These are phyloP conservation scores for Backusella liffmaniae DNA, from an alignment of 192 early-diverging fungal genomes.

Conservation along the genomic window DNA sequence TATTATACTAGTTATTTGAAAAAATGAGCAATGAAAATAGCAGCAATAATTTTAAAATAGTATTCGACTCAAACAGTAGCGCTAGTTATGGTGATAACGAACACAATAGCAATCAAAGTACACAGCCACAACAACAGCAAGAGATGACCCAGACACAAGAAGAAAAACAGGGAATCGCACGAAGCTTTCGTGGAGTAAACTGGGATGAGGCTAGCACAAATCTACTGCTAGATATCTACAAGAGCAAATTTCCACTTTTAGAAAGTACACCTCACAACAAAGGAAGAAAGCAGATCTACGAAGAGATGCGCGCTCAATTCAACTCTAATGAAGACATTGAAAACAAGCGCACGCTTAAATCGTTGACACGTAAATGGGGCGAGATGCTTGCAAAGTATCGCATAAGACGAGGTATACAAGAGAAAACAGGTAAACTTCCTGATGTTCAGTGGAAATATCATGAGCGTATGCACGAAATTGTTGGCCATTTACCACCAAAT, in stretches of 20 bases:
- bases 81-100: not conserved
- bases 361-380: not conserved
- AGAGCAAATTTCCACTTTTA: not conserved
- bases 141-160: not conserved
- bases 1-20: not conserved
- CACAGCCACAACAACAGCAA: not conserved
- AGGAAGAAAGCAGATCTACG: constrained; percentile 1
- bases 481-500: not conserved
- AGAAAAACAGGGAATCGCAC: not conserved
- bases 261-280: not conserved
- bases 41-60: not conserved
- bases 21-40: not conserved
- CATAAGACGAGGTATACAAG: not conserved
- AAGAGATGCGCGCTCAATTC: not conserved
- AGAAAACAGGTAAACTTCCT: not conserved
- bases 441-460: not conserved
- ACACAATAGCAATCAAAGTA: not conserved
- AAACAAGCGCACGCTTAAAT: not conserved
- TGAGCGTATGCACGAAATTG: constrained; percentile 3
- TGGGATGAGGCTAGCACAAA: not conserved
- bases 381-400: constrained; percentile 1
- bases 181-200: not conserved
- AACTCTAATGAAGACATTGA: not conserved
- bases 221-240: not conserved
- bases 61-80: not conserved